Conservation (phyloP, 192 early-diverging fungal genomes). For the Phycomyces blakesleeanus region DNA sequence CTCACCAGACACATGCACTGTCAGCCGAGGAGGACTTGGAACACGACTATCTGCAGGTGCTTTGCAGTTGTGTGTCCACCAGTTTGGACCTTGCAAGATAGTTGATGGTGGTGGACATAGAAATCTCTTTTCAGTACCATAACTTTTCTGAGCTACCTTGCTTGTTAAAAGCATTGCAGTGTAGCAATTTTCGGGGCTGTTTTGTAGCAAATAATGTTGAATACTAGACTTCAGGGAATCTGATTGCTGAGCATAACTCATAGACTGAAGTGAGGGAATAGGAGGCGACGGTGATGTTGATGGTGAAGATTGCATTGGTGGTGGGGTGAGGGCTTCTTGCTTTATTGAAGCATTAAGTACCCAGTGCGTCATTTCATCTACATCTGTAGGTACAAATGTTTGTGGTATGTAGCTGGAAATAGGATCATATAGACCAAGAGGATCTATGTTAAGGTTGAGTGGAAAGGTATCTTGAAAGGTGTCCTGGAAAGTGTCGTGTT, state of each 20-base stretch:
- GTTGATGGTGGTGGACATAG: constrained; percentile 82
- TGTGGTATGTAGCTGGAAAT: too few species aligned
- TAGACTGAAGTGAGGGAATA: neutral
- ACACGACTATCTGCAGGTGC: neutral
- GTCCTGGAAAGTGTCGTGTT: constrained; percentile 2
- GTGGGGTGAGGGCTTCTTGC: neutral
- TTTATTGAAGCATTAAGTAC: neutral
- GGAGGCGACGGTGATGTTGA: neutral
- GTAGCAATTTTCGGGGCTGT: constrained; percentile 45
- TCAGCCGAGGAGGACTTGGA: constrained; percentile 41
- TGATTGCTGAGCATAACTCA: neutral
- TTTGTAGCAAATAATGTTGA: constrained; percentile 15
- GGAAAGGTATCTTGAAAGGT: neutral
- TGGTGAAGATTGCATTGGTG: constrained; percentile 12
- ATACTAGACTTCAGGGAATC: neutral
- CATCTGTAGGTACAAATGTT: too few species aligned
- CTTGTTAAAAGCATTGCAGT: constrained; percentile 77
- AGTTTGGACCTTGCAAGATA: constrained; percentile 65
- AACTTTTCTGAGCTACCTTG: constrained; percentile 89
- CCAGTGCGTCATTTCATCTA: too few species aligned
- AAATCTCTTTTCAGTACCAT: constrained; percentile 88
- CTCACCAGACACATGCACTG: constrained; percentile 57
- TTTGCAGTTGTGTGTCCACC: constrained; percentile 44
- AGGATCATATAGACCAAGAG: too few species aligned
- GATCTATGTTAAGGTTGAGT: too few species aligned